Base-by-base conservation (phyloP, 2,329 filamentous ascomycete species). In the Pseudocercospora vitis region DNA sequence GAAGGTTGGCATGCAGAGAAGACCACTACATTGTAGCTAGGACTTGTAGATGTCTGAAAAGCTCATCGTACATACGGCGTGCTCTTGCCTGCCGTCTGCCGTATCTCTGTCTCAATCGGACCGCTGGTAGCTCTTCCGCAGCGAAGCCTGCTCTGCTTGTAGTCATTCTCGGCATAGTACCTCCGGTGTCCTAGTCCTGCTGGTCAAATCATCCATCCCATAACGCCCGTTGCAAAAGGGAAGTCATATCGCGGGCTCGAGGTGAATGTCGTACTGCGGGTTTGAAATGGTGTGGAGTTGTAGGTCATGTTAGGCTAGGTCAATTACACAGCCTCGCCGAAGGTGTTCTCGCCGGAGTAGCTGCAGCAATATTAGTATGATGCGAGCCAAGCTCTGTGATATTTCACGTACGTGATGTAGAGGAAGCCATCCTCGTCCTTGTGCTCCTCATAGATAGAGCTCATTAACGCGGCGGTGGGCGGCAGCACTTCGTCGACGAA, bases 361-460 rank as follows among this genome's bases (percentile, higher is more conserved):
- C 83, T 86, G 65, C 56, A n/a, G n/a, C 4, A 12, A 24, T 24
- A 29, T 63, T 47, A 63, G 59, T 53, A 52, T 29, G 3, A 18
- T 28, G 21, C 21, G 33, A 7, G 9, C 21, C 5, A 2, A 5
- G 19, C 7, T 8, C 9, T 11, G 3, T 23, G 7, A 23, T 12
- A 3, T 9, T 19, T 24, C 23, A 78, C 82, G 55, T 85, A 88
- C 81, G 92, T 97, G 78, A 99, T 99, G 81, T 99, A 99, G 57
- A 99, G 82, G 81, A 97, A 96, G 47, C 89, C 91, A 68, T 85
- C 83, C 73, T 86, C 83, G 67, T 85, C 83, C 68, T 99, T 97
- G 84, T 99, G 94, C 76, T 97, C 92, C 76, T 99, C 94, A 74
- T 99, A 99, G 78, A 99, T 97, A 75, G 89, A 95, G 80, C 91